Evolutionary conservation across 2,329 filamentous ascomycete genomes (phyloP).

Genomic region (Cordyceps tenuipes): DNA sequence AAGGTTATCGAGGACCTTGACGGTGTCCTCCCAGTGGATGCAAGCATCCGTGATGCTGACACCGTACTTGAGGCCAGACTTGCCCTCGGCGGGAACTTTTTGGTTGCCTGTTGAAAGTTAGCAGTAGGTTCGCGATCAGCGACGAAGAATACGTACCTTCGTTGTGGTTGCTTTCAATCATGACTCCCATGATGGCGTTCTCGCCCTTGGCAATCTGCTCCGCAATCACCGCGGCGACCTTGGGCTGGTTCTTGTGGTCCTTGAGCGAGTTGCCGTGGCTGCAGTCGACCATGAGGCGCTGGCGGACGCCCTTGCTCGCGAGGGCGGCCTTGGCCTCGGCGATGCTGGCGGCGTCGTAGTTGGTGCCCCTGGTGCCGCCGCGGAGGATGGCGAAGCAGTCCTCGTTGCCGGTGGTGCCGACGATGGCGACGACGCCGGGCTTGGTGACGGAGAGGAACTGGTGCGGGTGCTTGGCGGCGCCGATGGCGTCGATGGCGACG

Average conservation of each 20-base stretch:
- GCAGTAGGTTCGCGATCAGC: not conserved
- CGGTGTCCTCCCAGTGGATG: constrained; percentile 84
- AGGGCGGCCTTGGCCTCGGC: constrained; percentile 74
- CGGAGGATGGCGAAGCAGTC: constrained; percentile 95
- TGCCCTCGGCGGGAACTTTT: constrained; percentile 80
- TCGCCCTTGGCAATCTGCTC: constrained; percentile 86
- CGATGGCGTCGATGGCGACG: constrained; percentile 93
- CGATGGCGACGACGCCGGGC: constrained; percentile 91
- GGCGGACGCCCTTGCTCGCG: constrained; percentile 60
- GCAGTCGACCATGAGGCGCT: constrained; percentile 94
- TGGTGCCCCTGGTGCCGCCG: constrained; percentile 84
- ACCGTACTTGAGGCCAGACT: constrained; percentile 70
- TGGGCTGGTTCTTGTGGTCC: constrained; percentile 94
- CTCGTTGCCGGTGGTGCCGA: constrained; percentile 85
- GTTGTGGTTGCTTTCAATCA: constrained; percentile 98
- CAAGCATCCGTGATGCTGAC: constrained; percentile 95
- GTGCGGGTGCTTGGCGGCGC: constrained; percentile 83
- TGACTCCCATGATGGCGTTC: constrained; percentile 84
- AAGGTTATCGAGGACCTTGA: constrained; percentile 73
- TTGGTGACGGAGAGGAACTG: constrained; percentile 98
- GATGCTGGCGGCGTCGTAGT: constrained; percentile 83
- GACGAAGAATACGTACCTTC: constrained; percentile 38
- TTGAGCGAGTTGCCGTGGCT: constrained; percentile 93
- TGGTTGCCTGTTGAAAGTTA: constrained; percentile 48
- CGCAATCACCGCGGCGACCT: constrained; percentile 72